Evolutionary conservation across 2,329 filamentous ascomycete genomes (phyloP).

Genomic region (Fusarium denticulatum): DNA sequence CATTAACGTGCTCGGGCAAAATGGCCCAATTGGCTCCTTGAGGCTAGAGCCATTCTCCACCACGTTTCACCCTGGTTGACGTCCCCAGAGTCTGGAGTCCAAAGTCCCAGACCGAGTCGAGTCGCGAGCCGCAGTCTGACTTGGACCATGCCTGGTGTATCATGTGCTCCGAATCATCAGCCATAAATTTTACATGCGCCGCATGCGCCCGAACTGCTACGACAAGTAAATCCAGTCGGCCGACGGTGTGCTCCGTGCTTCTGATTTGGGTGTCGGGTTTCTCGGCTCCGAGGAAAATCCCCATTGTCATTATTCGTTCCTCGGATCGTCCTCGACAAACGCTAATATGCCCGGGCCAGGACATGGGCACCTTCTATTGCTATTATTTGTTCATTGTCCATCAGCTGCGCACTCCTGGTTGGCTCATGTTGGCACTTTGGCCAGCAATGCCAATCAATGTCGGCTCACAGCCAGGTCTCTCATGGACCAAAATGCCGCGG

Average conservation of each 20-base stretch:
- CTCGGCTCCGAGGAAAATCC: slow-evolving; percentile 37
- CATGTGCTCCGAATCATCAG: slow-evolving; percentile 28
- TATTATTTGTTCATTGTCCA: background rate
- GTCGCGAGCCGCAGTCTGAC: background rate
- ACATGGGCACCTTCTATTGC: background rate
- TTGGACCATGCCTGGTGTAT: slow-evolving; percentile 1
- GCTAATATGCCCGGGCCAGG: background rate
- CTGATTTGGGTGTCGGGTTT: slow-evolving; percentile 21
- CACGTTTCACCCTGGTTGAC: slow-evolving; percentile 23
- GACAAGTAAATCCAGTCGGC: slow-evolving; percentile 31
- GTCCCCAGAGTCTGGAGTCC: slow-evolving; percentile 28
- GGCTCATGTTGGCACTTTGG: background rate
- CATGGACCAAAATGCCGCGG: background rate
- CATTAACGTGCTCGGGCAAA: slow-evolving; percentile 5
- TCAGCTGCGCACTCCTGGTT: background rate
- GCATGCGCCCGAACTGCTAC: slow-evolving; percentile 23
- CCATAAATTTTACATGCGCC: slow-evolving; percentile 27
- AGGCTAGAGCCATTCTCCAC: slow-evolving; percentile 32
- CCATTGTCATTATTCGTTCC: slow-evolving; percentile 4
- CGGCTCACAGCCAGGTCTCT: background rate
- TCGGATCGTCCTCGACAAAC: background rate
- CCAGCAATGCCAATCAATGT: background rate
- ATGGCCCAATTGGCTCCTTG: slow-evolving; percentile 15
- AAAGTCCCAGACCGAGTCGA: background rate
- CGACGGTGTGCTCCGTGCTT: slow-evolving; percentile 32